Evolutionary conservation across 148 eudicot genomes (phyloP).

Genomic region (Dysphania ambrosioides): DNA sequence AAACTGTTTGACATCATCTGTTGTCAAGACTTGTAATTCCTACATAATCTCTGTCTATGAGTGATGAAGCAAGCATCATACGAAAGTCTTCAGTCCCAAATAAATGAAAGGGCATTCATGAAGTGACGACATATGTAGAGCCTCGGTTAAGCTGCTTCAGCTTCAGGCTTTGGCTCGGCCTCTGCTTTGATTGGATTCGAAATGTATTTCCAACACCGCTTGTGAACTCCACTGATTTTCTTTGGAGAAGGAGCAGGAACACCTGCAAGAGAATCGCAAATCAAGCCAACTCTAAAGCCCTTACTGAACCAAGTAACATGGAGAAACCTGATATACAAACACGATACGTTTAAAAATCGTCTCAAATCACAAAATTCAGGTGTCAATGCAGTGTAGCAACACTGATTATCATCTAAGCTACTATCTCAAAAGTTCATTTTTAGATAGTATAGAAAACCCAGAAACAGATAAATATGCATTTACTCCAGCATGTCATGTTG

Average conservation of each 20-base stretch:
- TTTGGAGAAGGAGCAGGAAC: constrained; percentile 62
- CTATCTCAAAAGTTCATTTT: not conserved
- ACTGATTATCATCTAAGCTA: not conserved
- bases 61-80: constrained; percentile 7
- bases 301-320: not conserved
- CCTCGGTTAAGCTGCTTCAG: constrained; percentile 42
- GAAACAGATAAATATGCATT: not conserved
- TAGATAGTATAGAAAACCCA: not conserved
- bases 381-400: not conserved
- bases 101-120: not conserved
- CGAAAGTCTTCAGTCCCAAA: constrained; percentile 4
- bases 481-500: not conserved
- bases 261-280: constrained; percentile 43
- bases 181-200: constrained; percentile 39
- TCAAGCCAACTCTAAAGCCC: not conserved
- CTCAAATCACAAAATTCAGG: constrained; percentile 3
- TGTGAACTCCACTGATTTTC: constrained; percentile 94
- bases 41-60: constrained; percentile 14
- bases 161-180: constrained; percentile 41
- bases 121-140: not conserved
- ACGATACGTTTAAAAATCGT: not conserved
- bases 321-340: not conserved
- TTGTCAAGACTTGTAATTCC: constrained; percentile 3
- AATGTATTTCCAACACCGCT: constrained; percentile 92
- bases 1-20: constrained; percentile 1